Conservation (phyloP, 2,329 filamentous ascomycete species). For the Colletotrichum destructivum region DNA sequence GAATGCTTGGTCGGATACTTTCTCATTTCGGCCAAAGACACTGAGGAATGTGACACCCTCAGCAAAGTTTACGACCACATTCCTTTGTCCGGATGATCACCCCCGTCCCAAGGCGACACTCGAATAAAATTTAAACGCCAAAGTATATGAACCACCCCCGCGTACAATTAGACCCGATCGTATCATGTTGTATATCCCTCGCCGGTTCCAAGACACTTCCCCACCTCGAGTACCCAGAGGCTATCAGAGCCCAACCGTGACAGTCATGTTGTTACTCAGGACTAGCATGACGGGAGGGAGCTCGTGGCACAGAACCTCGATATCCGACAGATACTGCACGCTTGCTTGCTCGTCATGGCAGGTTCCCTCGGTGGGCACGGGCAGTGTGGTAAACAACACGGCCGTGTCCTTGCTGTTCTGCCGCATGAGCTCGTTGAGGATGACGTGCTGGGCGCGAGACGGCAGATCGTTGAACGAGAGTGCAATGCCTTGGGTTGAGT, state of each 20-base stretch:
- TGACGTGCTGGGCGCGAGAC: constrained; percentile 86
- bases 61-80: constrained; percentile 38
- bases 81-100: constrained; percentile 41
- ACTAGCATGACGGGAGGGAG: constrained; percentile 84
- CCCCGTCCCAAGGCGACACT: constrained; percentile 23
- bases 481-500: constrained; percentile 74
- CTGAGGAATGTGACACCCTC: constrained; percentile 38
- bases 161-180: constrained; percentile 28
- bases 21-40: constrained; percentile 42
- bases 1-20: constrained; percentile 35
- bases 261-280: constrained; percentile 91
- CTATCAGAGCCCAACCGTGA: constrained; percentile 78
- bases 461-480: constrained; percentile 91
- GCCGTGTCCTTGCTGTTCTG: constrained; percentile 79
- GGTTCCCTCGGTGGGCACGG: constrained; percentile 84
- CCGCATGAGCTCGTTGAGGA: constrained; percentile 87
- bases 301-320: constrained; percentile 83
- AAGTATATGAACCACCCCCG: constrained; percentile 39
- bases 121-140: constrained; percentile 24
- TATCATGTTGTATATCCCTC: constrained; percentile 33
- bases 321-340: constrained; percentile 81
- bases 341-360: constrained; percentile 79
- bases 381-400: constrained; percentile 86
- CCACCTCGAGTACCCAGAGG: constrained; percentile 21
- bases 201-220: constrained; percentile 33